Evolutionary conservation across 2,329 filamentous ascomycete genomes (phyloP).

Genomic region (Teratosphaeria gauchensis): DNA sequence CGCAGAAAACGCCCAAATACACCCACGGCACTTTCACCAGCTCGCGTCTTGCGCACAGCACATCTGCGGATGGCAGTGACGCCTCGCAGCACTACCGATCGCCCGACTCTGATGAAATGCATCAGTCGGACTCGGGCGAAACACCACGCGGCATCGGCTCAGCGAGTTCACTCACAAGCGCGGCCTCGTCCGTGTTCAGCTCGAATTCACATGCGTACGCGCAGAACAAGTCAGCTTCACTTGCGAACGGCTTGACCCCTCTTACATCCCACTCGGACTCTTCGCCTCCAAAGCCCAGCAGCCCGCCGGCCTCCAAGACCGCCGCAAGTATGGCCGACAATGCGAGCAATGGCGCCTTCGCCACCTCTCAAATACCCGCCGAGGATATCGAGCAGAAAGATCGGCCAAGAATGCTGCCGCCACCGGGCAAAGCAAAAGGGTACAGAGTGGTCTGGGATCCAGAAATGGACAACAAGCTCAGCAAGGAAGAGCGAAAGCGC

Average conservation of each 20-base stretch:
- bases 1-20: slow-evolving; percentile 7
- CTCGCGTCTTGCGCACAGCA: slow-evolving; percentile 1
- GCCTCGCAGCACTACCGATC: slow-evolving; percentile 17
- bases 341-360: slow-evolving; percentile 11
- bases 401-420: slow-evolving; percentile 40
- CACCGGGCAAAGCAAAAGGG: slow-evolving; percentile 45
- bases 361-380: slow-evolving; percentile 13
- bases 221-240: slow-evolving; percentile 45
- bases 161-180: slow-evolving; percentile 61
- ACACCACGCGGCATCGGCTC: slow-evolving; percentile 62
- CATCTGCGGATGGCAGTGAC: slow-evolving; percentile 1
- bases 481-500: slow-evolving; percentile 46
- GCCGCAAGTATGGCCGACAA: slow-evolving; percentile 17
- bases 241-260: slow-evolving; percentile 50
- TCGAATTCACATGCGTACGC: slow-evolving; percentile 42
- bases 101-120: slow-evolving; percentile 21
- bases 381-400: slow-evolving; percentile 24
- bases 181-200: slow-evolving; percentile 63
- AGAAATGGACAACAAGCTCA: slow-evolving; percentile 49
- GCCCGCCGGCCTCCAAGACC: slow-evolving; percentile 33
- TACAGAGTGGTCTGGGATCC: slow-evolving; percentile 55
- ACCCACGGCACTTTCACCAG: slow-evolving; percentile 3
- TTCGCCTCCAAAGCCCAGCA: slow-evolving; percentile 50
- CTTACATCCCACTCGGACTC: slow-evolving; percentile 55
- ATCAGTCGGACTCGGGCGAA: slow-evolving; percentile 44